Conservation (phyloP, 306 rosid species). For the Vachellia collinsii region DNA sequence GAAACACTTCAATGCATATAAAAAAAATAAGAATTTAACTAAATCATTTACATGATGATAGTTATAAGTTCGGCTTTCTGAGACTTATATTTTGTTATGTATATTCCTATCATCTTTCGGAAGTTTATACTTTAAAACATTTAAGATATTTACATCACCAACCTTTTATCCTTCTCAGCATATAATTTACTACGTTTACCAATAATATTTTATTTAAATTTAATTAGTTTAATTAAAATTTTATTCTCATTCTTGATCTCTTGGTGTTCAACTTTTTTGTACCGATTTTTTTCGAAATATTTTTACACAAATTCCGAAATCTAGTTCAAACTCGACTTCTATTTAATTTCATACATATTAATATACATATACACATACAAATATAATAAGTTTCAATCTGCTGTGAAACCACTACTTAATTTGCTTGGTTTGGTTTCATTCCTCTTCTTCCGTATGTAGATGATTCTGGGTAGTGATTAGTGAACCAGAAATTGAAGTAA, state of each 20-base stretch:
- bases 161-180: not conserved
- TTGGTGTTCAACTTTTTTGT: not conserved
- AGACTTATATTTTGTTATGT: not conserved
- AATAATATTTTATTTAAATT: not conserved
- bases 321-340: not conserved
- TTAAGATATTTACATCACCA: not conserved
- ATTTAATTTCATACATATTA: not conserved
- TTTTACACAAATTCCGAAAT: not conserved
- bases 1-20: not conserved
- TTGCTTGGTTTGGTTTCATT: not conserved
- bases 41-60: not conserved
- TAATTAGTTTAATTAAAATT: not conserved
- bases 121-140: not conserved
- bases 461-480: not conserved
- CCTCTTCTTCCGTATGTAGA: not conserved
- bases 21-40: not conserved
- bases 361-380: not conserved
- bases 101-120: not conserved
- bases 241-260: not conserved
- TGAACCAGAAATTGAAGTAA: not conserved
- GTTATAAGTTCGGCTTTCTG: not conserved
- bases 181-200: not conserved
- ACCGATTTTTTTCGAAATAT: not conserved
- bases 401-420: not conserved
- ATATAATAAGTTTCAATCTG: not conserved